phyloP scores from a whole-genome alignment of 1,139 yeast species.

The Suhomyces panamericanus region DNA sequence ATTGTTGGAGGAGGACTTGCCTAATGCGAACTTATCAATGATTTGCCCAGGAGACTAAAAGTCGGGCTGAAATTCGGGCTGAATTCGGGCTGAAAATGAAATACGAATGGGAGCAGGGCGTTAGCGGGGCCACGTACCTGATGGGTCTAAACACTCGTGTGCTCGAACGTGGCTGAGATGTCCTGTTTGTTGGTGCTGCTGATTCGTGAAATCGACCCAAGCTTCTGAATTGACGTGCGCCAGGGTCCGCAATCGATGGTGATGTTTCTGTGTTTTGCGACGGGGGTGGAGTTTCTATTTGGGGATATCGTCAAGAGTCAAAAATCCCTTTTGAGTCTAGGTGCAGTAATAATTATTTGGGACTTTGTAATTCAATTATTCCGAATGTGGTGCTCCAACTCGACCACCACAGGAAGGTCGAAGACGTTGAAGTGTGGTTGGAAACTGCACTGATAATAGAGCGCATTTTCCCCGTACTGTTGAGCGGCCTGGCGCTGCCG shows the following conservation, averaged over 20 bases:
- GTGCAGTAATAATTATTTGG: background rate
- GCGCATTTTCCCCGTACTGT: too few relatives aligned
- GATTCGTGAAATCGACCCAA: too few relatives aligned
- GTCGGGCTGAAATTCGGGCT: constrained; percentile 4
- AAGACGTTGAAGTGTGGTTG: too few relatives aligned
- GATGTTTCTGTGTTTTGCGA: background rate
- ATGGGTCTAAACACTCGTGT: background rate
- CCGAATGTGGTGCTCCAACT: background rate
- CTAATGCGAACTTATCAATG: background rate
- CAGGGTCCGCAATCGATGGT: background rate
- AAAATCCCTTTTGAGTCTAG: background rate
- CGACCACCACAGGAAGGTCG: too few relatives aligned
- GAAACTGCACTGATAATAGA: too few relatives aligned
- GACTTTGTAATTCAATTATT: background rate
- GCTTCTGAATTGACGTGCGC: background rate
- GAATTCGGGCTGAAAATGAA: constrained; percentile 4
- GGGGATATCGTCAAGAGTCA: background rate
- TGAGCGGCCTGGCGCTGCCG: too few relatives aligned
- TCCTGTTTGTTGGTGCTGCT: background rate
- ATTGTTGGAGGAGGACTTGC: background rate
- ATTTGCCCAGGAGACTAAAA: background rate
- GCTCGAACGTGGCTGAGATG: constrained; percentile 1
- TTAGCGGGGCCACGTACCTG: background rate
- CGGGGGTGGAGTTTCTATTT: background rate
- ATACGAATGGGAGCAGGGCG: background rate